These are phyloP conservation scores for Pichia norvegensis DNA, from an alignment of 1,139 yeast genomes.

Conservation along the genomic window DNA sequence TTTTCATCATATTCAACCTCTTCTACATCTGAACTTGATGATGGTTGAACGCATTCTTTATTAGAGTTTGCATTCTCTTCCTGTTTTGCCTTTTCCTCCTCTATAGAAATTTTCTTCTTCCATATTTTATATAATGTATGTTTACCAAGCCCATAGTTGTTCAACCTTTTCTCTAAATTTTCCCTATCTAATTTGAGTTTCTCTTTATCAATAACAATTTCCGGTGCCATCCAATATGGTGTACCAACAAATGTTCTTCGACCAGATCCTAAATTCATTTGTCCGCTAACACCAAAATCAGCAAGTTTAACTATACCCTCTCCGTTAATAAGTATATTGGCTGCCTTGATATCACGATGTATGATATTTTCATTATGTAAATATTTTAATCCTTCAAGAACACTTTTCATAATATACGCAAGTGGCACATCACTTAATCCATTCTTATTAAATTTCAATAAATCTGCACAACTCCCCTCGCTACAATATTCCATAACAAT, in stretches of 20 bases:
- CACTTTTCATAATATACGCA: conserved; percentile 51
- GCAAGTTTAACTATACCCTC: conserved; percentile 63
- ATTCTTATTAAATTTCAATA: conserved; percentile 44
- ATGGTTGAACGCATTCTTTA: not conserved
- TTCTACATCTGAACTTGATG: conserved; percentile 2
- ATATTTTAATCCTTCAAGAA: conserved; percentile 59
- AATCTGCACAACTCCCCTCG: conserved; percentile 82
- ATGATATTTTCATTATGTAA: conserved; percentile 65
- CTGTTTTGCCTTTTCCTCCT: not conserved
- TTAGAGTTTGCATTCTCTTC: conserved; percentile 6
- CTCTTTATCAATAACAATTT: conserved; percentile 41
- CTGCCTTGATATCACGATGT: conserved; percentile 83
- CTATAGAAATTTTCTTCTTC: conserved; percentile 9
- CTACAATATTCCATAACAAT: conserved; percentile 91
- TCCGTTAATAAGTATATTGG: conserved; percentile 63
- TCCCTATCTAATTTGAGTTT: conserved; percentile 7
- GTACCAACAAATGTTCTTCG: conserved; percentile 80
- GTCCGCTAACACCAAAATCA: conserved; percentile 86
- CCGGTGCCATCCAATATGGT: conserved; percentile 95
- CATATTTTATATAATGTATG: conserved; percentile 12
- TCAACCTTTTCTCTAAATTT: conserved; percentile 9
- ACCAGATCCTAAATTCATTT: conserved; percentile 52
- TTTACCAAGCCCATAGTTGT: conserved; percentile 8
- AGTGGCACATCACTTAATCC: conserved; percentile 49
- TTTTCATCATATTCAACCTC: conserved; percentile 60